Percentiles rank a stretch among this genome's conserved stretches.
Evolutionary conservation across 495 filamentous ascomycete genomes (phyloP).

Genomic region (Daldinia childiae): DNA sequence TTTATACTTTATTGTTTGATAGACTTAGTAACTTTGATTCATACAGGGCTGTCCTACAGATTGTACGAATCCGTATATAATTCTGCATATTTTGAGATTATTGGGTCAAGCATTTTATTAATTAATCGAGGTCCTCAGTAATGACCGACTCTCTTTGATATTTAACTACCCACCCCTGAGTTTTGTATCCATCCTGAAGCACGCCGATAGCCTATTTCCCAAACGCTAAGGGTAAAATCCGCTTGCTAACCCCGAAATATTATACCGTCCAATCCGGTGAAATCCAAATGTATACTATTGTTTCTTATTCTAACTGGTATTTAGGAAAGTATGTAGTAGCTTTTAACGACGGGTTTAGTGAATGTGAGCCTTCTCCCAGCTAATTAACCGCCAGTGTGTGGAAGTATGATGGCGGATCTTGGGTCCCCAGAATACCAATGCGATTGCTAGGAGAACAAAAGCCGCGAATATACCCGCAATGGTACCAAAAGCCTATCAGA

Average conservation of each 20-base stretch:
- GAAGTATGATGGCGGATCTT: slow-evolving; percentile 25
- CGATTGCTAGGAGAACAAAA: slow-evolving; percentile 3
- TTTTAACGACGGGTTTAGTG: neutral
- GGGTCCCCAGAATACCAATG: slow-evolving; percentile 14
- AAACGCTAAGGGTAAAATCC: neutral
- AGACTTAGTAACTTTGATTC: too few relatives aligned
- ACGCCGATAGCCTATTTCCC: neutral
- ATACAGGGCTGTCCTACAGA: too few relatives aligned
- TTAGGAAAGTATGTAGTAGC: neutral
- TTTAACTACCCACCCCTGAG: neutral
- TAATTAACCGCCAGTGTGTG: slow-evolving; percentile 19
- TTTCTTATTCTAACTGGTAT: neutral
- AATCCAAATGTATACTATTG: neutral
- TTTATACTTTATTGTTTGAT: too few relatives aligned
- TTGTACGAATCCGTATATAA: too few relatives aligned
- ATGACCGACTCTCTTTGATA: neutral
- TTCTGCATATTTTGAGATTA: too few relatives aligned
- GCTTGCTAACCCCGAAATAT: neutral
- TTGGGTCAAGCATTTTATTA: neutral
- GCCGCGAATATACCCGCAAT: slow-evolving; percentile 17
- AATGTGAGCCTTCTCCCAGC: slow-evolving; percentile 20
- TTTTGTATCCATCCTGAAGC: neutral
- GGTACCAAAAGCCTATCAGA: slow-evolving; percentile 14
- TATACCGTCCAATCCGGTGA: neutral
- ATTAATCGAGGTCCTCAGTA: neutral